A percentile compares a stretch with the other conserved stretches of the same genome.
Conservation (phyloP, 805 yeast genomes). For the Metschnikowia corniflorae region DNA sequence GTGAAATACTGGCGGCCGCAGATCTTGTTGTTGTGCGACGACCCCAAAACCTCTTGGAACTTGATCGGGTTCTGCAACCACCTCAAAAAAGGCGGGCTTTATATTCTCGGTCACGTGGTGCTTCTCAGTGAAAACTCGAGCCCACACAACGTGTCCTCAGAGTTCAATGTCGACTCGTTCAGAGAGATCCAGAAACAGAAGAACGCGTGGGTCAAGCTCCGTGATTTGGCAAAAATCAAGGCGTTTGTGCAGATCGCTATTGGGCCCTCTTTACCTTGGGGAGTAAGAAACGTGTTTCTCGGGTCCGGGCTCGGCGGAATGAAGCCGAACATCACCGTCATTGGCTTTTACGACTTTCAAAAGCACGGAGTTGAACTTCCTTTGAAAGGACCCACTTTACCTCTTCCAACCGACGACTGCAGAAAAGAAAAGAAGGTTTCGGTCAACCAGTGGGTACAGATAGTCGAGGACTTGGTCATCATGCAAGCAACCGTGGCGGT, state of each 20-base stretch:
- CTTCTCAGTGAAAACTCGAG: constrained; percentile 36
- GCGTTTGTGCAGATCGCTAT: constrained; percentile 93
- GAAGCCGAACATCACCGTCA: constrained; percentile 91
- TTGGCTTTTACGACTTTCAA: constrained; percentile 78
- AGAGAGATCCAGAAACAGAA: constrained; percentile 70
- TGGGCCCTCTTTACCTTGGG: constrained; percentile 90
- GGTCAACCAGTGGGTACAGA: constrained; percentile 84
- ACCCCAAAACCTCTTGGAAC: constrained; percentile 90
- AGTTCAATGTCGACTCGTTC: constrained; percentile 43
- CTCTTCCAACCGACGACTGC: constrained; percentile 75
- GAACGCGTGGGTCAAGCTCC: constrained; percentile 76
- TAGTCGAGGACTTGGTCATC: constrained; percentile 82
- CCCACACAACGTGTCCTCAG: constrained; percentile 16
- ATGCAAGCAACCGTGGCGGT: constrained; percentile 92
- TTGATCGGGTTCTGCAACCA: constrained; percentile 90
- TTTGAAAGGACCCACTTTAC: constrained; percentile 17
- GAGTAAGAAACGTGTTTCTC: constrained; percentile 83
- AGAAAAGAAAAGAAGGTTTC: constrained; percentile 66
- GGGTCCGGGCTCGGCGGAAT: constrained; percentile 98
- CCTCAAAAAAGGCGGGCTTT: constrained; percentile 91
- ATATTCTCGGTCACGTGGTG: constrained; percentile 88
- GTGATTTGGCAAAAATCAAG: constrained; percentile 76
- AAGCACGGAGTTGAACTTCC: constrained; percentile 38
- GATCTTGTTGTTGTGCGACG: constrained; percentile 79
- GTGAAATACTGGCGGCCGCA: constrained; percentile 99